Evolutionary conservation across 352 stramenopile species (phyloP).

Genomic region (Pythium guiyangense): DNA sequence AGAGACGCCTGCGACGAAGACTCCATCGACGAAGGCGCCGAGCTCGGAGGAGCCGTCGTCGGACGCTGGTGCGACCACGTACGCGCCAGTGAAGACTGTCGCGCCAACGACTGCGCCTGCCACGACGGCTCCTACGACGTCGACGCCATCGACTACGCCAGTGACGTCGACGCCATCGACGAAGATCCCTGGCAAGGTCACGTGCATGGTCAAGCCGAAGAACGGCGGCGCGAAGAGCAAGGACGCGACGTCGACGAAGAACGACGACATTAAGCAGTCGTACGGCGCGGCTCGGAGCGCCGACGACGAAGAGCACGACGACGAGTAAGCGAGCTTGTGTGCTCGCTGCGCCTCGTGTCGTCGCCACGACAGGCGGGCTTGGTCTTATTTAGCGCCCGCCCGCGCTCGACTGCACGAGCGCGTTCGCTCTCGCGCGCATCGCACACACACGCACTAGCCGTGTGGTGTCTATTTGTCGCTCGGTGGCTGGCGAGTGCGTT

Average conservation of each 20-base stretch:
- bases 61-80: too few species aligned
- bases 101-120: constrained; percentile 13
- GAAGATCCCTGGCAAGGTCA: not conserved
- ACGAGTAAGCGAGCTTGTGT: not conserved
- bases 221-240: not conserved
- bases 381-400: constrained; percentile 5
- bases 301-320: not conserved
- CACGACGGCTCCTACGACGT: constrained; percentile 8
- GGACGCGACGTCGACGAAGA: not conserved
- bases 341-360: too few species aligned
- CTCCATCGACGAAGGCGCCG: too few species aligned
- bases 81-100: not conserved
- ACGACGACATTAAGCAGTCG: not conserved
- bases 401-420: too few species aligned
- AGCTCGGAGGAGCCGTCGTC: too few species aligned
- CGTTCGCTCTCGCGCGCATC: too few species aligned
- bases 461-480: too few species aligned
- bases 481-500: too few species aligned
- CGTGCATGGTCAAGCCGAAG: not conserved
- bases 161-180: constrained; percentile 11
- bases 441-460: too few species aligned
- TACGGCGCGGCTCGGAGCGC: too few species aligned
- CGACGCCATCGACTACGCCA: constrained; percentile 5
- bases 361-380: too few species aligned
- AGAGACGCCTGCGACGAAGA: too few species aligned